phyloP scores from a whole-genome alignment of 1,139 yeast species.

The Yueomyces sp. region DNA sequence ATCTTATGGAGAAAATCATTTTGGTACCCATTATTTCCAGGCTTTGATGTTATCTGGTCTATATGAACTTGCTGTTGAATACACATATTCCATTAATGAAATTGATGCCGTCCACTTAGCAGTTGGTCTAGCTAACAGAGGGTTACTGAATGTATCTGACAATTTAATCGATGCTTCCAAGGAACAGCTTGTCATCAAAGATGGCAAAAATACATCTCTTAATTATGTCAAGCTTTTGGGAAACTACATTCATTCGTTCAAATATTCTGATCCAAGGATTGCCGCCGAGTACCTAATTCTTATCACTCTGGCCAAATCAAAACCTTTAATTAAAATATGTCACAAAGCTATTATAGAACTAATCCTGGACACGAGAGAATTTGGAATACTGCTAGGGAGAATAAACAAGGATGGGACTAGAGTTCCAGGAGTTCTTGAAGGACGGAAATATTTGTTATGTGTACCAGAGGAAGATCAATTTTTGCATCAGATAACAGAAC shows the following conservation, averaged over 20 bases:
- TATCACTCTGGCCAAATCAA: conserved; percentile 43
- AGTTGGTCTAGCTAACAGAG: conserved; percentile 66
- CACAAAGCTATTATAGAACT: conserved; percentile 78
- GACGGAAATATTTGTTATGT: conserved; percentile 55
- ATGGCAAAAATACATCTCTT: conserved; percentile 29
- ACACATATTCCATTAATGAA: conserved; percentile 55
- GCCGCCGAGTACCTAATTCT: conserved; percentile 80
- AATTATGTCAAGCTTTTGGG: conserved; percentile 52
- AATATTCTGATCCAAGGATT: conserved; percentile 74
- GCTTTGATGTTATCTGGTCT: conserved; percentile 65
- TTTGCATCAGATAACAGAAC: conserved; percentile 61
- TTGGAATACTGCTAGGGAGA: conserved; percentile 68
- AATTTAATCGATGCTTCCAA: conserved; percentile 7
- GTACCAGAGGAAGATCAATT: conserved; percentile 43
- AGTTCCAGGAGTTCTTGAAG: conserved; percentile 76
- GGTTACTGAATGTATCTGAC: conserved; percentile 44
- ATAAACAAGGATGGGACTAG: conserved; percentile 65
- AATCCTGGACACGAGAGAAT: conserved; percentile 77
- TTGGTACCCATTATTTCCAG: conserved; percentile 65
- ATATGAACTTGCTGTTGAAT: conserved; percentile 70
- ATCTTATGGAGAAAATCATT: conserved; percentile 62
- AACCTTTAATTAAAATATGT: conserved; percentile 43
- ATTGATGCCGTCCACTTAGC: conserved; percentile 87
- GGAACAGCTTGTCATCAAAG: conserved; percentile 25
- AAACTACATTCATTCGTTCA: conserved; percentile 68